Conservation (phyloP, 352 stramenopile genomes). For the Globisporangium polare region DNA sequence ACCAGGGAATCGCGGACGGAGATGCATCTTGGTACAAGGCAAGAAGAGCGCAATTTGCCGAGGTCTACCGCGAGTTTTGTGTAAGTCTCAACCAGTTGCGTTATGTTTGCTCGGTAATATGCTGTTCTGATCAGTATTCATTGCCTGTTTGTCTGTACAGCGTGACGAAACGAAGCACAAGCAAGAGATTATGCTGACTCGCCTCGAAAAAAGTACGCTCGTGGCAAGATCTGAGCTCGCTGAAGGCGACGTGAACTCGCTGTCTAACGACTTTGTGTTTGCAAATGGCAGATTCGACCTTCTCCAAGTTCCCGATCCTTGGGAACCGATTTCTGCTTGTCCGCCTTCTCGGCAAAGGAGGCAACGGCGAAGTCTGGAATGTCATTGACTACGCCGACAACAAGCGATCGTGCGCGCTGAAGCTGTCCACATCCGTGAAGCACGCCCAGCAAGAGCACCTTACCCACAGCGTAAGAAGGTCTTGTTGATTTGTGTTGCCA, state of each 20-base stretch:
- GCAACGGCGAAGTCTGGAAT: constrained; percentile 80
- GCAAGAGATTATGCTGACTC: constrained; percentile 67
- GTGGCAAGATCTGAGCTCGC: neutral
- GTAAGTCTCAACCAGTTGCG: constrained; percentile 24
- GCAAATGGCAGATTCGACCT: constrained; percentile 42
- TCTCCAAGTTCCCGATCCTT: constrained; percentile 69
- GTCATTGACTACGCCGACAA: constrained; percentile 72
- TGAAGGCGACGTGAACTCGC: neutral
- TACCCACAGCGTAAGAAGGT: constrained; percentile 59
- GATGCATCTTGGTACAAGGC: constrained; percentile 51
- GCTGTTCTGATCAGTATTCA: neutral
- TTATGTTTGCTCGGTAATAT: neutral
- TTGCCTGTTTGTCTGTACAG: constrained; percentile 19
- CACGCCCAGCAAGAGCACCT: constrained; percentile 66
- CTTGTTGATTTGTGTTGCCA: neutral
- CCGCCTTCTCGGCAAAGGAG: constrained; percentile 63
- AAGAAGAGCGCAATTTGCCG: constrained; percentile 40
- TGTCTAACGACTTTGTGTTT: neutral
- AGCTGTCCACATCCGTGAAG: constrained; percentile 68
- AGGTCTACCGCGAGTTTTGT: constrained; percentile 52
- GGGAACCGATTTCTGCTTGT: constrained; percentile 65
- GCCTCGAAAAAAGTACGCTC: constrained; percentile 59
- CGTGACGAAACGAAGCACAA: constrained; percentile 72
- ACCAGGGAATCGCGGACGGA: constrained; percentile 29
- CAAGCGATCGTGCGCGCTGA: constrained; percentile 56